Evolutionary conservation across 1,284 basidiomycete species (phyloP).

Genomic region (Violaceomyces palustris): DNA sequence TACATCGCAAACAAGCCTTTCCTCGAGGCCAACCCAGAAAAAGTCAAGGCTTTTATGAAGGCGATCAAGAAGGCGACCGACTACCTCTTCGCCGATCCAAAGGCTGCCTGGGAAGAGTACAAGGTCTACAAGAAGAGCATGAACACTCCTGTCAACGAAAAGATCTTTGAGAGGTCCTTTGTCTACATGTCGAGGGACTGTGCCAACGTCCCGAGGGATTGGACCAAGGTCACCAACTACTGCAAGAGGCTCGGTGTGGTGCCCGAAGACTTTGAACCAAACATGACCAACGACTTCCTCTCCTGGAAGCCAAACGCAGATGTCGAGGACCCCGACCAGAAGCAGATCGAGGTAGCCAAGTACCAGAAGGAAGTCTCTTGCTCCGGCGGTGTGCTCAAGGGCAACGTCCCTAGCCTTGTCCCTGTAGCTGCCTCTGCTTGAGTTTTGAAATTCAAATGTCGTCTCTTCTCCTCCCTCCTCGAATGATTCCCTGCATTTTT

Average conservation of each 20-base stretch:
- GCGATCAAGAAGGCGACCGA: conserved; percentile 54
- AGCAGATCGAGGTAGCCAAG: conserved; percentile 34
- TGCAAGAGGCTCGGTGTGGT: conserved; percentile 54
- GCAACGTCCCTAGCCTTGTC: too few species aligned
- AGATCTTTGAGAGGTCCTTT: conserved; percentile 49
- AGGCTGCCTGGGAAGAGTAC: conserved; percentile 52
- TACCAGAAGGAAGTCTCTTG: conserved; percentile 30
- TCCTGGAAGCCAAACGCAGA: conserved; percentile 30
- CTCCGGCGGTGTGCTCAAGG: conserved; percentile 3
- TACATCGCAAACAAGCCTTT: conserved; percentile 45
- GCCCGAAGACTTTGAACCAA: conserved; percentile 46
- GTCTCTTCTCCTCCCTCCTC: too few species aligned
- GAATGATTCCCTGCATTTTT: too few species aligned
- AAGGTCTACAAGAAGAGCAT: conserved; percentile 51
- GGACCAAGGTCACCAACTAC: conserved; percentile 52
- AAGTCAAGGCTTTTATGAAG: conserved; percentile 53
- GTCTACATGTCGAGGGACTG: conserved; percentile 53
- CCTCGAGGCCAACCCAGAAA: conserved; percentile 47
- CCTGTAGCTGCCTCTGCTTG: too few species aligned
- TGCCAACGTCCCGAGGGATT: conserved; percentile 41
- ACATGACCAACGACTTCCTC: conserved; percentile 53
- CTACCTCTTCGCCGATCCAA: conserved; percentile 48
- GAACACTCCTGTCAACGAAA: conserved; percentile 48
- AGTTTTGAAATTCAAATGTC: too few species aligned
- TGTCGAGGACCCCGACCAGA: conserved; percentile 26